phyloP scores from a whole-genome alignment of 2,329 filamentous ascomycete genomes.

The Alternaria sp. region DNA sequence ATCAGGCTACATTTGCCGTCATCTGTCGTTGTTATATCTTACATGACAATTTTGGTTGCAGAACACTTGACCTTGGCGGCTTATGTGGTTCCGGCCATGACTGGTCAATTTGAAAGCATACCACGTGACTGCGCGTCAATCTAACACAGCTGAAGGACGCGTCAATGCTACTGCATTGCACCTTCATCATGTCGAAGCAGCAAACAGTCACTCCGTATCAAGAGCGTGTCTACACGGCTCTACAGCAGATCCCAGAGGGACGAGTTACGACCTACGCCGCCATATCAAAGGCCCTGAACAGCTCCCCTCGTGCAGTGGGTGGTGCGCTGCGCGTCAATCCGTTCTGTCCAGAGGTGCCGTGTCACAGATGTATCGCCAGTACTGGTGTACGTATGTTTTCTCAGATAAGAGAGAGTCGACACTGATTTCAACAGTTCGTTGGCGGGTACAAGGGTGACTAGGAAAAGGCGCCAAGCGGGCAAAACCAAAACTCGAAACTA shows the following conservation, averaged over 20 bases:
- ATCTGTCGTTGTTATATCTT: neutral
- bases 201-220: constrained; percentile 49
- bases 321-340: constrained; percentile 80
- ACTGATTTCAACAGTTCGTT: constrained; percentile 52
- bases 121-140: constrained; percentile 43
- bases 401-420: neutral
- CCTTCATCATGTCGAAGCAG: constrained; percentile 30
- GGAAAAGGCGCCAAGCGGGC: constrained; percentile 67
- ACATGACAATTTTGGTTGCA: neutral
- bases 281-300: constrained; percentile 71
- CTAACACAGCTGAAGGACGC: constrained; percentile 3
- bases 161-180: constrained; percentile 1
- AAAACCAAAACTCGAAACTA: constrained; percentile 71
- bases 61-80: neutral
- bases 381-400: constrained; percentile 62
- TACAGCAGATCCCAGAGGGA: constrained; percentile 80
- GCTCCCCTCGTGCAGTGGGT: constrained; percentile 78
- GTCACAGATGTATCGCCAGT: constrained; percentile 80
- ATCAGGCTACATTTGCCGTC: neutral
- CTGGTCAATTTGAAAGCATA: constrained; percentile 46
- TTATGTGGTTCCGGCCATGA: constrained; percentile 19
- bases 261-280: constrained; percentile 80
- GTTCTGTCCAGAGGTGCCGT: constrained; percentile 82
- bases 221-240: constrained; percentile 69
- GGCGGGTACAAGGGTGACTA: constrained; percentile 76